These are phyloP conservation scores for Phytophthora constricta DNA, from an alignment of 352 stramenopile species.

Conservation along the genomic window DNA sequence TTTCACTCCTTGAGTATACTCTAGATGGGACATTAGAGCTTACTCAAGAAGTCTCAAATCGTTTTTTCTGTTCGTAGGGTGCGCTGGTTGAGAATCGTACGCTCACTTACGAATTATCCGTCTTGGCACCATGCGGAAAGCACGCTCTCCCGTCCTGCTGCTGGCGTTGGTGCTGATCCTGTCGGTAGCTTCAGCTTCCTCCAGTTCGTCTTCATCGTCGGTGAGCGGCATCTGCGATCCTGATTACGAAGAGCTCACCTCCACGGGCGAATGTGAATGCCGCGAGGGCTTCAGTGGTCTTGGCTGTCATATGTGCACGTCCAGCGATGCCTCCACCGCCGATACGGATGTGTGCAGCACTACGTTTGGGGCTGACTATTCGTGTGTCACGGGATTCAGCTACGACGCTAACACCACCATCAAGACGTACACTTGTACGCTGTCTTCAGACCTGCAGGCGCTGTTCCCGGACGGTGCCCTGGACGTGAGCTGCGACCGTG, in stretches of 20 bases:
- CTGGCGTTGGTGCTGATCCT: constrained; percentile 3
- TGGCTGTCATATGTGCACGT: constrained; percentile 62
- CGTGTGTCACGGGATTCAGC: constrained; percentile 55
- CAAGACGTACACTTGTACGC: constrained; percentile 77
- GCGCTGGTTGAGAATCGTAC: too few relatives aligned
- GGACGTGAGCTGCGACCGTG: constrained; percentile 65
- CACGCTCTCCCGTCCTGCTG: background rate
- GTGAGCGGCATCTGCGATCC: constrained; percentile 46
- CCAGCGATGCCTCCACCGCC: background rate
- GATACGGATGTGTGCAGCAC: constrained; percentile 34
- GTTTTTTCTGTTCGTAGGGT: too few relatives aligned
- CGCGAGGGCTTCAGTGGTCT: constrained; percentile 59
- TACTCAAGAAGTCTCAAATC: too few relatives aligned
- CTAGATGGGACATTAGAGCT: too few relatives aligned
- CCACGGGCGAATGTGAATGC: constrained; percentile 60
- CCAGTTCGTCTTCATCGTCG: constrained; percentile 6
- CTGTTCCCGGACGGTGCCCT: constrained; percentile 74
- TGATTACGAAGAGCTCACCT: constrained; percentile 53
- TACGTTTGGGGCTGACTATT: constrained; percentile 43
- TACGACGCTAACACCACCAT: constrained; percentile 51
- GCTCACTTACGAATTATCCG: constrained; percentile 11
- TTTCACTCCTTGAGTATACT: too few relatives aligned
- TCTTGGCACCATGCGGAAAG: constrained; percentile 1
- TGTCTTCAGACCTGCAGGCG: constrained; percentile 61
- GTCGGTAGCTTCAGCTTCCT: constrained; percentile 13